Evolutionary conservation across 2,329 filamentous ascomycete genomes (phyloP), one percentile per base, ranked within the genome.

Genomic region (Colletotrichum lupini): DNA sequence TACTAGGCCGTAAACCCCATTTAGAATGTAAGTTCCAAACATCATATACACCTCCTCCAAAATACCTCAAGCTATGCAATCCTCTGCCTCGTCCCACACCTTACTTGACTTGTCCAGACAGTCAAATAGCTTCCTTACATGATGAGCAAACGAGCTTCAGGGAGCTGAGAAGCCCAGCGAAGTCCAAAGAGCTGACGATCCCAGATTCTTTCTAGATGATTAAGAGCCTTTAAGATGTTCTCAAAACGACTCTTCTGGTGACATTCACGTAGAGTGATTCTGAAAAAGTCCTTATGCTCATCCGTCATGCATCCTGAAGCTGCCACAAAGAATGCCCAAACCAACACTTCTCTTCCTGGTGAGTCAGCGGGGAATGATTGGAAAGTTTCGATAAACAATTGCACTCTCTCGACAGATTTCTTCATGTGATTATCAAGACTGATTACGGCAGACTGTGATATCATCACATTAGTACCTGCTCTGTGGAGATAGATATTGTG

Each of bases 291-390:
- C 24, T 76, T 79, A 42, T 80, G 79, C 30, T 80, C 78, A 0
- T 77, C 75, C 3, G 79, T 64, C 1, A 76, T 69, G 0, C 77
- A 78, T 19, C 77, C 78, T 0, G 79, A 80, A 0, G 79, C 79
- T 0, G 78, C 79, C 0, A 80, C 75, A 26, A 80, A 80, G 0
- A 78, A 78, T 0, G 78, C 77, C 79, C 79, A 80, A 1, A 80
- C 62, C 2, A 80, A 59, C 28, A 80, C 79, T 3, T 78, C 77
- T 0, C 75, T 75, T 0, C 77, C 76, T 0, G 78, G 77, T 0
- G 79, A 78, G 0, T 67, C 72, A 0, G 59, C 61, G 0, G 78
- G 78, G 3, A 80, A 68, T 1, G 75, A 56, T 5, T 77, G 64
- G 1, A 80, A 67, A 0, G 78, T 76, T 0, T 77, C 74, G 12